Evolutionary conservation across 2,329 filamentous ascomycete genomes (phyloP), one percentile per base, ranked within the genome.

Genomic region (Fusarium torulosum): DNA sequence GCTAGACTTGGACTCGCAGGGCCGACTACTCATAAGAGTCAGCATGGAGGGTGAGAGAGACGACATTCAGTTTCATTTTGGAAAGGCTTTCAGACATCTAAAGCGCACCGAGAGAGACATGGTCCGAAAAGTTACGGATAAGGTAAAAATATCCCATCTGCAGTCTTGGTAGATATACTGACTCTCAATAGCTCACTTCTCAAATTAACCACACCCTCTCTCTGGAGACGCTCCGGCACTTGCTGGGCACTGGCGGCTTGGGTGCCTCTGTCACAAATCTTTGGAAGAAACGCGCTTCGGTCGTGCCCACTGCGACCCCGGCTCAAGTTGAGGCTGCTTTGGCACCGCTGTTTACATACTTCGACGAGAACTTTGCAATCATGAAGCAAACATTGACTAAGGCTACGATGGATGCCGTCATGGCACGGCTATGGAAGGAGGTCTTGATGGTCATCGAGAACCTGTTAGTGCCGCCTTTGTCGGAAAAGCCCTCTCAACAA

Each of bases 1-100:
- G 96, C 87, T 99, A 19, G 95, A 98, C 75, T 86, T 99, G 45
- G 96, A 99, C 77, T 97, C 95, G 0, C 96, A 99, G 78, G 96
- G 96, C 9, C 88, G 95, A 50, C 80, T 99, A 31, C 81, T 99
- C 58, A 87, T 99, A 52, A 88, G 95, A 66, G 94, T 99, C 52
- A 97, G 94, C 76, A 99, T 99, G 96, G 96, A 99, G 80, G 96
- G 96, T 51, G 96, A 99, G 80, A 88, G 96, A 66, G 96, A 99
- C 76, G 96, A 99, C 76, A 99, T 99, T 59, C 93, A 97, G 74
- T 99, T 99, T 79, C 95, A 97, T 75, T 98, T 98, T 79, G 96
- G 94, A 72, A 98, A 97, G 80, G 92, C 96, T 25, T 99, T 99
- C 82, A 88, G 96, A 45, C 93, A 95, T 62, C 84, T 99, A 71